Percentiles rank a stretch among this genome's conserved stretches.
Evolutionary conservation across 257 asterid genomes (phyloP).

Genomic region (Perilla frutescens): DNA sequence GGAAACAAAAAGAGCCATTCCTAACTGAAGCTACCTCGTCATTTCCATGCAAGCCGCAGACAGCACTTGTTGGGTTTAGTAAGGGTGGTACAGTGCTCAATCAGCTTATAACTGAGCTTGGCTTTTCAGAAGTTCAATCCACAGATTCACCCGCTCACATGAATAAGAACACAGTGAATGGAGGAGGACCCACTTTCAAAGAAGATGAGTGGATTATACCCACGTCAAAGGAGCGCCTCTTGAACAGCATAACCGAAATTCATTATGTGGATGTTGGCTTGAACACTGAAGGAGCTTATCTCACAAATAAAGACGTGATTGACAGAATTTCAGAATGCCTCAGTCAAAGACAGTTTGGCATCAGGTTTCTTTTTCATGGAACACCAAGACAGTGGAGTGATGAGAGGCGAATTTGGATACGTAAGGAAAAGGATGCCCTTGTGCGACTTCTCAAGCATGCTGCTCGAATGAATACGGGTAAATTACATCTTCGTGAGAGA

Average conservation of each 20-base stretch:
- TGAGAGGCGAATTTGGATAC: slow-evolving; percentile 70
- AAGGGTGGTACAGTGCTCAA: slow-evolving; percentile 91
- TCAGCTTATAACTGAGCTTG: slow-evolving; percentile 87
- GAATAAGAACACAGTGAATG: slow-evolving; percentile 41
- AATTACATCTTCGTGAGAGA: slow-evolving; percentile 70
- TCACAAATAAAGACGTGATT: slow-evolving; percentile 63
- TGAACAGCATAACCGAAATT: slow-evolving; percentile 77
- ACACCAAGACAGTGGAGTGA: slow-evolving; percentile 97
- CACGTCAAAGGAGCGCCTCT: slow-evolving; percentile 64
- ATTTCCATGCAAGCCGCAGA: slow-evolving; percentile 55
- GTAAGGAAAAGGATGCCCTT: slow-evolving; percentile 72
- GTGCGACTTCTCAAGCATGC: slow-evolving; percentile 64
- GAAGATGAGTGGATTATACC: slow-evolving; percentile 61
- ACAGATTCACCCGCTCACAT: slow-evolving; percentile 34
- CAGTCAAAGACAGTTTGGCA: slow-evolving; percentile 50
- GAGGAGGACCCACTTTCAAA: slow-evolving; percentile 35
- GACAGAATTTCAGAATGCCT: slow-evolving; percentile 57
- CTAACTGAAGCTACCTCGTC: slow-evolving; percentile 52
- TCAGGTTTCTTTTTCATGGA: slow-evolving; percentile 82
- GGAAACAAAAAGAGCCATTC: slow-evolving; percentile 54
- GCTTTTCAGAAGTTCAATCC: slow-evolving; percentile 48
- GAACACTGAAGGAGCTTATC: slow-evolving; percentile 81
- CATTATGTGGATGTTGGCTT: slow-evolving; percentile 96
- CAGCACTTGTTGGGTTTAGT: slow-evolving; percentile 85
- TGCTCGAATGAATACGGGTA: slow-evolving; percentile 65